Base-by-base conservation (phyloP, 140 eudicot genomes). In the Erigeron philadelphicus region DNA sequence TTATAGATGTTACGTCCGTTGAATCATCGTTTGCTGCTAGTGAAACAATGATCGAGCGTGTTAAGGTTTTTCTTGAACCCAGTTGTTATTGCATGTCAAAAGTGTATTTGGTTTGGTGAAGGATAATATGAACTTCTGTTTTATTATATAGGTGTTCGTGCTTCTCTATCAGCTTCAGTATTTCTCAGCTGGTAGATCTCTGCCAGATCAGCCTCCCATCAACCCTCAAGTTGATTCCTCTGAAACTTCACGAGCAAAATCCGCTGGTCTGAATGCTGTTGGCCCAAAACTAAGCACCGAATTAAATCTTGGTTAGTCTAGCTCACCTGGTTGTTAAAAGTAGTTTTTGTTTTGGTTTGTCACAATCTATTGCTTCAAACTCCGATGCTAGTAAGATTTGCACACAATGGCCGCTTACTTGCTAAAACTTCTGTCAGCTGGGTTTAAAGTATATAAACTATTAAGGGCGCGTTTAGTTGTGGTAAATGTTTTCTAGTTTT, bases 11-110 rank as follows among this genome's bases (percentile, higher is more conserved):
- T 71, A 60, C 64, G 61, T 79, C 89, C 7, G 13, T 58, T 70
- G 96, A 93, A 72, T 89, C 96, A 43, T 88, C 97, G 55, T 76
- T 86, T 72, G 86, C 83, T 73, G 94, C 98, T 78, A 96, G 95
- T 59, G 95, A 85, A 81, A 89, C 81, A 68, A 84, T 89, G 98
- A 70, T 78, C 56, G 94, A 93, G 78, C 75, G 85, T 62, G 90
- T 93, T 73, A 93, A 93, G 98, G 96, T 92, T 76, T 71, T 69
- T 12, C 64, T 56, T 63, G 7, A 61, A 47, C 64, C 53, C 55
- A 8, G 16, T 42, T 43, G 59, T 62, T 40, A 15, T 58, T 49
- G 46, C 67, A 64, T 70, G 18, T 19, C 42, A 49, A 59, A 48
- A 19, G 58, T 60, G 17, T 63, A 55, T 66, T 15, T 11, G 40